These are phyloP conservation scores for Umbelopsis sp. DNA, from an alignment of 192 early-diverging fungal species.

Conservation along the genomic window DNA sequence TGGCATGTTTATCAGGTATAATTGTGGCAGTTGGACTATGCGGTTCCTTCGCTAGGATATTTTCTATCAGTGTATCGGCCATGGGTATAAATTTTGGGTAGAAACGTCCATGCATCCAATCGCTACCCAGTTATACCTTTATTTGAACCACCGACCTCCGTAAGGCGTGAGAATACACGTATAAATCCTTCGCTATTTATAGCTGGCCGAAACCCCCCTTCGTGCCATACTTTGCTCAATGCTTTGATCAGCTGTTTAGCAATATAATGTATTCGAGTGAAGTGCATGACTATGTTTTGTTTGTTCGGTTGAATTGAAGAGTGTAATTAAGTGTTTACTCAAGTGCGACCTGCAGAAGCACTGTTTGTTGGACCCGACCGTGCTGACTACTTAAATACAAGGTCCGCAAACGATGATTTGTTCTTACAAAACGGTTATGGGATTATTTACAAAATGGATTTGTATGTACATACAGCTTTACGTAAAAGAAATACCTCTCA, in stretches of 20 bases:
- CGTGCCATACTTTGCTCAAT: no score
- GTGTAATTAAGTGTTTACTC: no score
- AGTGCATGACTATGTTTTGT: no score
- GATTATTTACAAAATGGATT: no score
- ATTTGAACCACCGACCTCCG: constrained; percentile 14
- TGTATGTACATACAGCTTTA: no score
- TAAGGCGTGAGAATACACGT: background rate
- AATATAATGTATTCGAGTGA: background rate
- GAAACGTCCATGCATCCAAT: background rate
- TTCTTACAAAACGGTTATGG: no score
- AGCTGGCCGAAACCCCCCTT: background rate
- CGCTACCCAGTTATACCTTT: constrained; percentile 2
- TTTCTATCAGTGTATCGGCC: constrained; percentile 15
- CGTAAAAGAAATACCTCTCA: no score
- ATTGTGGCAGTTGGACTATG: constrained; percentile 9
- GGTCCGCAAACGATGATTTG: no score
- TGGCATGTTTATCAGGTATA: constrained; percentile 9
- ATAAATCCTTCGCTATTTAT: background rate
- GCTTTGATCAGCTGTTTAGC: background rate
- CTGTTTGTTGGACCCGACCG: no score
- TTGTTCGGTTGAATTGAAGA: no score
- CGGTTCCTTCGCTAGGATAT: background rate
- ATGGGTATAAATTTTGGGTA: constrained; percentile 7
- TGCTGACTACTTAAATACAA: no score
- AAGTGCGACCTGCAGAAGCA: no score